Percentiles rank a stretch among this genome's conserved stretches.
These are phyloP conservation scores for Jatropha multifida DNA, from an alignment of 441 rosid genomes.

Conservation along the genomic window DNA sequence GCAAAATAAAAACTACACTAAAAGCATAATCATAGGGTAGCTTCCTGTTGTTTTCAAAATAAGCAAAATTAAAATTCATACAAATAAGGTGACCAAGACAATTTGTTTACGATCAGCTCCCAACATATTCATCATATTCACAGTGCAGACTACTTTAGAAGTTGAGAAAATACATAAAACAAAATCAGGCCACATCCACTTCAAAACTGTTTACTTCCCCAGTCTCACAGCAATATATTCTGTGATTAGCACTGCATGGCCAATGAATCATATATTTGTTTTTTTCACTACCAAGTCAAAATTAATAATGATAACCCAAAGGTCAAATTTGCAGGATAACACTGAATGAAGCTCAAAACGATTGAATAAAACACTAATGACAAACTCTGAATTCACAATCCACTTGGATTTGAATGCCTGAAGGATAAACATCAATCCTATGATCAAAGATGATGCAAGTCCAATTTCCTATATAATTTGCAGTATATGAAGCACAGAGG, in stretches of 20 bases:
- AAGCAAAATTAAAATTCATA: neutral
- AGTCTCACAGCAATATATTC: neutral
- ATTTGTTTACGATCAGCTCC: neutral
- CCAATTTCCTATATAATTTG: neutral
- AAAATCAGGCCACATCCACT: neutral
- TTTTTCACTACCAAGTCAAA: neutral
- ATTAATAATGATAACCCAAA: neutral
- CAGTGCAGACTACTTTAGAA: too few species aligned
- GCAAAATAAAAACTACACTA: too few species aligned
- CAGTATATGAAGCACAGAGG: neutral
- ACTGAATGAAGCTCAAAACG: neutral
- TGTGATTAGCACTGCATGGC: neutral
- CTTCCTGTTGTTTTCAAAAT: neutral
- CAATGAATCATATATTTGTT: neutral
- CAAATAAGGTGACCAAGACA: neutral
- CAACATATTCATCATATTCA: neutral
- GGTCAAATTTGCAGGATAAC: neutral
- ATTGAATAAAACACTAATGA: neutral
- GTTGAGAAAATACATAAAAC: neutral
- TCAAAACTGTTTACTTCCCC: neutral
- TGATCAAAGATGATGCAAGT: neutral
- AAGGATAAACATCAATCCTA: neutral
- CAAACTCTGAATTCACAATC: neutral
- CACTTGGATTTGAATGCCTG: neutral
- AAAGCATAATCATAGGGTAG: neutral